Base-by-base conservation (phyloP, 768 basidiomycete species). In the Trametes cinnabarina region DNA sequence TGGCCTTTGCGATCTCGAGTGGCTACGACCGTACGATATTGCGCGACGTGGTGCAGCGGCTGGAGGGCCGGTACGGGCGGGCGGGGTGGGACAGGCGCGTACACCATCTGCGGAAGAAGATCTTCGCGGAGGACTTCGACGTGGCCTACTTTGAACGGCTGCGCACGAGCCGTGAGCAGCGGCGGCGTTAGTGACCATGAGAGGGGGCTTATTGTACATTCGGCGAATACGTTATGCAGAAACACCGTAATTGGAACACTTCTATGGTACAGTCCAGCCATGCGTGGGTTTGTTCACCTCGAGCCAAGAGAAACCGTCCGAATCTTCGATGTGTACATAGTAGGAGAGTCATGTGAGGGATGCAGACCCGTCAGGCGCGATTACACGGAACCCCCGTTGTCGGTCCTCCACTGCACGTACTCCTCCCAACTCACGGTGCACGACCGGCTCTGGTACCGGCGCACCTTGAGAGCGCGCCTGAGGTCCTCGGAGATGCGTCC, bases 401-500 rank as follows among this genome's bases (percentile, higher is more conserved):
- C 71, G 55, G 75, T 75, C 69, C 92, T 82, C 92, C 93, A 94
- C 34, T 77, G 75, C 58, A 82, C 75, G 70, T 87, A 96, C 57
- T 94, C 87, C 34, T 84, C 84, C 87, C 90, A 94, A 12, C 73
- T 76, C 17, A 87, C 87, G 20, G 74, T 73, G 71, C 81, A 86
- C 69, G 79, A 80, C 59, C 80, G 82, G 70, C 88, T 90, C 74
- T 93, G 92, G 71, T 94, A 96, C 68, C 92, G 75, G 57, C 88
- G 82, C 65, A 96, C 79, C 69, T 79, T 86, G 64, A 94, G 73
- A 67, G 84, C 85, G 63, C 89, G 78, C 47, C 92, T 79, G 48
- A 93, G 72, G 64, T 90, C 90, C 69, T 96, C 94, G 0, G 86
- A 90, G 66, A 95, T 90, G 48, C 72, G 72, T 1, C 91, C 92